Conservation (phyloP, 768 basidiomycete genomes). For the Suillus alpinus region DNA sequence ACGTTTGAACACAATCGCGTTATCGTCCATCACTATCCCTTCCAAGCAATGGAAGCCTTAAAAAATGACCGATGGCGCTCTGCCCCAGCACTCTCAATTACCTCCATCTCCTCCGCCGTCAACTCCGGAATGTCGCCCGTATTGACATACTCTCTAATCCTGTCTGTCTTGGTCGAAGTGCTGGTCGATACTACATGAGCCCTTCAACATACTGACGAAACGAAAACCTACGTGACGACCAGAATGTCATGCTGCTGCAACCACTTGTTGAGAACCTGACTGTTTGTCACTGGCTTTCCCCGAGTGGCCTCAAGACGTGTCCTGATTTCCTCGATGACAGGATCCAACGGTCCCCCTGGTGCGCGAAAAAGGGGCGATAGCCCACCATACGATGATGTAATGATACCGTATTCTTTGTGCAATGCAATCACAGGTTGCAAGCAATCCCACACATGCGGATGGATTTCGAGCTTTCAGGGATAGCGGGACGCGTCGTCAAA, state of each 20-base stretch:
- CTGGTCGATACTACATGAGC: background rate
- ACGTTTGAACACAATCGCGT: too few relatives aligned
- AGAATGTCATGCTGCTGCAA: conserved; percentile 6
- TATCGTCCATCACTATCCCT: background rate
- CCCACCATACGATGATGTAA: conserved; percentile 30
- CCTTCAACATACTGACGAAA: background rate
- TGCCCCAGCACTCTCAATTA: background rate
- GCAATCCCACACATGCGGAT: conserved; percentile 54
- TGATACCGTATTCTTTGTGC: conserved; percentile 23
- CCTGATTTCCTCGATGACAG: conserved; percentile 25
- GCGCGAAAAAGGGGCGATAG: conserved; percentile 27
- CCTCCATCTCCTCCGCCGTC: background rate
- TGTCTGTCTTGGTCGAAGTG: background rate
- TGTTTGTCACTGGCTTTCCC: conserved; percentile 14
- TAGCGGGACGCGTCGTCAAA: background rate
- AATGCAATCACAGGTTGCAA: conserved; percentile 16
- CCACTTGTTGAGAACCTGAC: conserved; percentile 20
- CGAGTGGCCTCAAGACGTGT: conserved; percentile 12
- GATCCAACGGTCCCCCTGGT: conserved; percentile 30
- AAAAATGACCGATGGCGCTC: background rate
- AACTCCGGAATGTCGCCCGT: background rate
- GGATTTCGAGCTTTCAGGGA: conserved; percentile 34
- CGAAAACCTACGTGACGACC: background rate
- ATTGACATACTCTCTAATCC: background rate
- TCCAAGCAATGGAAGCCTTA: background rate